Percentiles rank a stretch among this genome's conserved stretches.
phyloP scores from a whole-genome alignment of 495 filamentous ascomycete genomes.

The Talaromyces proteolyticus region DNA sequence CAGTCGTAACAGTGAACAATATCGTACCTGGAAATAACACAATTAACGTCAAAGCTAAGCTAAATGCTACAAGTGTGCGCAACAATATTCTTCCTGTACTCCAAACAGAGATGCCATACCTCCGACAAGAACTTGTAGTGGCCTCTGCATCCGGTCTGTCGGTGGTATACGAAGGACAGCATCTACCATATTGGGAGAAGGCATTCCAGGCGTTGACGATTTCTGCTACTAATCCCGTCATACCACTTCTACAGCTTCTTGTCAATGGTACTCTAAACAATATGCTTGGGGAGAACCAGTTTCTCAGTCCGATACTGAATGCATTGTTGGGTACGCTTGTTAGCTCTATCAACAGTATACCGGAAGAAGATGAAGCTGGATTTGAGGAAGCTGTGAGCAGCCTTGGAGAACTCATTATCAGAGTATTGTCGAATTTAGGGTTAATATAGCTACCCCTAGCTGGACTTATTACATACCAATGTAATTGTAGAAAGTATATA shows the following conservation, averaged over 20 bases:
- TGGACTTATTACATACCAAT: no score
- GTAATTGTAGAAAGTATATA: no score
- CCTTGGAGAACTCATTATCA: neutral
- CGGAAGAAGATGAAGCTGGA: neutral
- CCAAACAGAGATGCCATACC: neutral
- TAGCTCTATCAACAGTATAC: neutral
- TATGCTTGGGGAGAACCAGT: neutral
- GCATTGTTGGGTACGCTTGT: neutral
- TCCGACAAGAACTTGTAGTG: neutral
- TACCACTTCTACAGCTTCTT: neutral
- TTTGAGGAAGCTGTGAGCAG: neutral
- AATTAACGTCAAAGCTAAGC: neutral
- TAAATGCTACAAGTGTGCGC: neutral
- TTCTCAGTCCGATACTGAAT: neutral
- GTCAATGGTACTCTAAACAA: neutral
- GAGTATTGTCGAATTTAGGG: neutral
- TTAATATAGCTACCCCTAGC: neutral
- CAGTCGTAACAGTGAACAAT: neutral
- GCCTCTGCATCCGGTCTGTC: neutral
- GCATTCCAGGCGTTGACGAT: neutral
- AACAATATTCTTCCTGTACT: neutral
- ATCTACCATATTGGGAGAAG: neutral
- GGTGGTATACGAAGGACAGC: neutral
- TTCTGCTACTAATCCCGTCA: neutral
- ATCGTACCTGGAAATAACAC: neutral